These are phyloP conservation scores for Fusarium armeniacum DNA, from an alignment of 2,329 filamentous ascomycete species.

Conservation along the genomic window DNA sequence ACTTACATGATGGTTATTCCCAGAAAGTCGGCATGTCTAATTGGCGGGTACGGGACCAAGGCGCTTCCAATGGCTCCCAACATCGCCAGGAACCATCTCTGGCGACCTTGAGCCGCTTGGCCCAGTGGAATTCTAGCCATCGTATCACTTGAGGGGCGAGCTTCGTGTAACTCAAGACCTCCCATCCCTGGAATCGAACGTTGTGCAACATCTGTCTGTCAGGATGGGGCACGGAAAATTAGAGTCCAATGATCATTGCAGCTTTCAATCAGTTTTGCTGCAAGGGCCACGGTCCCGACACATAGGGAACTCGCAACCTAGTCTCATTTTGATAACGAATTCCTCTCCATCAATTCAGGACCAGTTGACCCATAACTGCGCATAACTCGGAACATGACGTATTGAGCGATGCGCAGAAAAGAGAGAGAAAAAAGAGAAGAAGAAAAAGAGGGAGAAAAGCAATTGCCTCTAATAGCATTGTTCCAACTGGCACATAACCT, in stretches of 20 bases:
- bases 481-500: neutral
- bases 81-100: neutral
- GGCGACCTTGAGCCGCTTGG: neutral
- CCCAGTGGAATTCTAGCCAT: constrained; percentile 1
- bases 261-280: constrained; percentile 19
- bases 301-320: constrained; percentile 20
- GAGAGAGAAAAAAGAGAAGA: neutral
- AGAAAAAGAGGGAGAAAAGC: neutral
- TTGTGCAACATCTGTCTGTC: constrained; percentile 29
- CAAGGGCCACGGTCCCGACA: constrained; percentile 10
- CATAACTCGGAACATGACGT: neutral
- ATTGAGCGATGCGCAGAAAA: neutral
- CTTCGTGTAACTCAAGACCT: neutral
- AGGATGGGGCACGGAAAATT: constrained; percentile 32
- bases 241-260: constrained; percentile 29
- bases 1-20: neutral
- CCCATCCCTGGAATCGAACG: constrained; percentile 10
- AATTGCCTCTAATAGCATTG: neutral
- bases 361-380: neutral
- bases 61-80: neutral
- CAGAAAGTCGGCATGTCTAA: neutral
- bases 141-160: neutral
- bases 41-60: neutral
- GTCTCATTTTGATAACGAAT: constrained; percentile 22
- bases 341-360: constrained; percentile 8